A percentile compares a stretch with the other conserved stretches of the same genome.
Evolutionary conservation across 1,139 yeast genomes (phyloP).

Genomic region (Candida sojae): DNA sequence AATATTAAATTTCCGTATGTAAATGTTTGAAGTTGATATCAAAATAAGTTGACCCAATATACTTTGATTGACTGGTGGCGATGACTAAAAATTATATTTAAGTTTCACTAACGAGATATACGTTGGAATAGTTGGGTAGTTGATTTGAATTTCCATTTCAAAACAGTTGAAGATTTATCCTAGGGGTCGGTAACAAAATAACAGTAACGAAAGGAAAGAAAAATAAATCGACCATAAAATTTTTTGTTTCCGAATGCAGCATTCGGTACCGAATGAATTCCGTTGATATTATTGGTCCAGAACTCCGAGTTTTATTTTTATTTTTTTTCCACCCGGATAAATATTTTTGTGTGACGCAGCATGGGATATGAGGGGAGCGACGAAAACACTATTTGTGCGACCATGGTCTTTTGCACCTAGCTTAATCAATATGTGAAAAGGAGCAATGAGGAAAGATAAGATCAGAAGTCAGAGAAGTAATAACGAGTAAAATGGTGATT

Average conservation of each 20-base stretch:
- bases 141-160: background rate
- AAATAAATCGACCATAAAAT: background rate
- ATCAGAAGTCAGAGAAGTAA: no score
- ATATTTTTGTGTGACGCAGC: background rate
- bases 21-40: no score
- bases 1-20: no score
- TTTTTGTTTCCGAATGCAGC: background rate
- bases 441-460: no score
- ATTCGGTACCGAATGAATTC: conserved; percentile 3
- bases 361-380: background rate
- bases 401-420: background rate
- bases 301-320: background rate
- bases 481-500: no score
- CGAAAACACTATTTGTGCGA: background rate
- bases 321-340: conserved; percentile 1
- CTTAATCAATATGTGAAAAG: no score
- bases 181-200: background rate
- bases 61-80: no score
- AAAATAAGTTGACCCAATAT: no score
- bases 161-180: background rate
- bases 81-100: no score
- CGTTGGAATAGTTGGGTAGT: background rate
- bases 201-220: background rate
- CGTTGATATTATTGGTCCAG: background rate
- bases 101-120: background rate